Evolutionary conservation across 2,329 filamentous ascomycete species (phyloP), one percentile per base, ranked within the genome.

Genomic region (Rutstroemia sp.): DNA sequence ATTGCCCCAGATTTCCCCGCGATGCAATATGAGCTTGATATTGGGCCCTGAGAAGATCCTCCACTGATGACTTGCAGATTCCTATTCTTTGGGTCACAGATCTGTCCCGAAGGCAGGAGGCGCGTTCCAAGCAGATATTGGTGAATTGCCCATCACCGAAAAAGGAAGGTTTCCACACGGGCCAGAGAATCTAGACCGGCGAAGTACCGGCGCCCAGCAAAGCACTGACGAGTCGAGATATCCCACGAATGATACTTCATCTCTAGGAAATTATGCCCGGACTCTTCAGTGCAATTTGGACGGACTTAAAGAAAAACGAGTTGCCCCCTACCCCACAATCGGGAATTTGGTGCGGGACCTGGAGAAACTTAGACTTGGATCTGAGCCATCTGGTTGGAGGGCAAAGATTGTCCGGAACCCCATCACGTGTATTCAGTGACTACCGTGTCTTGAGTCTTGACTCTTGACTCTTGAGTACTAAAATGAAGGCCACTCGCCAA

Each of bases 381-480:
- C n/a, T 21, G 17, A 23, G 41, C 19, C 16, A 23, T 52, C 50
- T 47, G 50, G 27, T 52, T 52, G 50, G 50, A 47, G 51, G 51
- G 16, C 2, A n/a, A 14, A 21, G 25, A 37, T 53, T 48, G 19
- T 48, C 51, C 51, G 51, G 19, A 30, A 53, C 3, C 47, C 47
- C 16, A 25, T 48, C 51, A 48, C 41, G 41, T 38, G 41, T 38
- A 27, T 27, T 6, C 7, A 27, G 25, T 7, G 25, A 27, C 25
- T 27, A 6, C 25, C 25, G 25, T 7, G 25, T 6, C 25, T 27
- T 27, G 25, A n/a, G 25, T 17, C 45, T 30, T 16, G 21, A 47
- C 19, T 6, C 25, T 27, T 27, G 25, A 8, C 38, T 17, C 45
- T 30, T 16, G 21, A 47, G 5, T 17, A 27, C 30, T 27, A 27